A percentile compares a stretch with the other conserved stretches of the same genome.
Evolutionary conservation across 148 eudicot genomes (phyloP).

Genomic region (Nepenthes mirabilis): DNA sequence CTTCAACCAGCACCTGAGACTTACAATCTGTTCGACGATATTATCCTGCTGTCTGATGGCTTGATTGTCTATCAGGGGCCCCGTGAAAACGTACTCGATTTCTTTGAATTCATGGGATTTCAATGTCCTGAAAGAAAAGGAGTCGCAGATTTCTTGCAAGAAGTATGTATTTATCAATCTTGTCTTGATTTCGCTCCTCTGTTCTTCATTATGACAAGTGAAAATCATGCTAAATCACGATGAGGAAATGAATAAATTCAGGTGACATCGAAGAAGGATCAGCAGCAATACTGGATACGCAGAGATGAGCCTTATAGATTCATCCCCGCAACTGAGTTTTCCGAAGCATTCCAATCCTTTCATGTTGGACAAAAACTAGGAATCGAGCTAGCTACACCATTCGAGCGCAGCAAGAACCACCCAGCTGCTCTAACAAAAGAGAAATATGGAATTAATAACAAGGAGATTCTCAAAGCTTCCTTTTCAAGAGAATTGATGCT

Average conservation of each 20-base stretch:
- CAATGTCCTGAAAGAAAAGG: conserved; percentile 46
- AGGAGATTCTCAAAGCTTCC: conserved; percentile 52
- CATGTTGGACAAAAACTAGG: conserved; percentile 22
- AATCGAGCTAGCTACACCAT: conserved; percentile 23
- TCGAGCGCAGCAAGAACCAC: conserved; percentile 23
- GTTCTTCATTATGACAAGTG: background rate
- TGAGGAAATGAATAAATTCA: background rate
- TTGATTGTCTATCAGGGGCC: conserved; percentile 39
- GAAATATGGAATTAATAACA: conserved; percentile 46
- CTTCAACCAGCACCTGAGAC: conserved; percentile 48
- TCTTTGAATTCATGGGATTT: conserved; percentile 38
- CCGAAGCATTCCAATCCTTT: conserved; percentile 30
- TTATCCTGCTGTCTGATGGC: conserved; percentile 42
- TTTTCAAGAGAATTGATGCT: conserved; percentile 51
- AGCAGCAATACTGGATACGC: conserved; percentile 33
- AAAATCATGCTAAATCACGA: background rate
- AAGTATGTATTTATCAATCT: conserved; percentile 2
- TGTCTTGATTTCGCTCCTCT: background rate
- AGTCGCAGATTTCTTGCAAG: conserved; percentile 36
- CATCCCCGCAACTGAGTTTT: conserved; percentile 23
- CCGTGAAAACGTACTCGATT: conserved; percentile 29
- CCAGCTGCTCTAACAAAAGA: conserved; percentile 29
- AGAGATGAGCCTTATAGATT: conserved; percentile 22
- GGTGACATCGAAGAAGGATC: conserved; percentile 50
- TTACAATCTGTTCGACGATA: conserved; percentile 40